Base-by-base conservation (phyloP, 768 basidiomycete genomes). In the Tricholoma furcatifolium region DNA sequence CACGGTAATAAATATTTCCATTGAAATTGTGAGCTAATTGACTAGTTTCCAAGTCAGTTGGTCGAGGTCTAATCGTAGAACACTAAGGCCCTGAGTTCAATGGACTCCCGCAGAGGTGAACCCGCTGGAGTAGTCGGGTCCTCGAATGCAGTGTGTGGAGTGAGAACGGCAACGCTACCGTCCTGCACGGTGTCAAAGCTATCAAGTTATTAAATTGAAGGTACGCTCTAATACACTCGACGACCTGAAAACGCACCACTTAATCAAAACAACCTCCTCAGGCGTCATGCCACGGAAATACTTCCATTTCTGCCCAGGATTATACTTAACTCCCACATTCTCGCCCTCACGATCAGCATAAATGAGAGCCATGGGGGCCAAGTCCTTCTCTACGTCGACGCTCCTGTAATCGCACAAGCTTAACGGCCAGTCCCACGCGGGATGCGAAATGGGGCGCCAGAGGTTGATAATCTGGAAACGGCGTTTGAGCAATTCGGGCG, bases 391-490 rank as follows among this genome's bases (percentile, higher is more conserved):
- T 0, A 59, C 54, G 47, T 77, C 65, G 5, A 83, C 71, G 36
- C 69, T 76, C 20, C 76, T 63, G 59, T 69, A 82, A 57, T 84
- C 81, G 52, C 80, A 80, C 6, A 83, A 58, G 0, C 73, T 74
- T 3, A 83, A 66, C 0, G 82, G 82, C 70, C 71, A 76, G 54
- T 83, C 81, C 6, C 69, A 42, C 0, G 79, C 81, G 0, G 75
- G 62, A 53, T 77, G 63, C 0, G 59, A 61, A 42, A 83, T 82
- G 5, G 83, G 81, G 3, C 83, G 69, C 83, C 83, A 84, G 23
- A 84, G 70, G 57, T 83, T 84, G 53, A 84, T 76, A 30, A 84
- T 80, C 51, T 82, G 80, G 69, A 79, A 81, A 1, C 80, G 75
- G 18, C 71, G 69, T 51, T 71, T 64, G 14, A 82, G 64, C 24